Evolutionary conservation across 352 stramenopile species (phyloP).

Genomic region (Pythium biforme): DNA sequence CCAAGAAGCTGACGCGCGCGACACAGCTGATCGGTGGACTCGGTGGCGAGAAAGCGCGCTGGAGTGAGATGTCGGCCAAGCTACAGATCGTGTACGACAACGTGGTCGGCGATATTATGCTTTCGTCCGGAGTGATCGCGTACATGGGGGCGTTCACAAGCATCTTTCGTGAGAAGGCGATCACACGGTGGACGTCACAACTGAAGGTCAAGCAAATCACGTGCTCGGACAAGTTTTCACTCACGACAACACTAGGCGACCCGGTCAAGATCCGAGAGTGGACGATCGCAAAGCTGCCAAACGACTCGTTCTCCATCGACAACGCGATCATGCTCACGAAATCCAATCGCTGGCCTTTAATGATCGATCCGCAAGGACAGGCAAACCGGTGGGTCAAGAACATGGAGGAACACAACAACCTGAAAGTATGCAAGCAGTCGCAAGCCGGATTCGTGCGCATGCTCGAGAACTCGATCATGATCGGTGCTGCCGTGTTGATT

Average conservation of each 20-base stretch:
- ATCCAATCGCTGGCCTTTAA: constrained; percentile 93
- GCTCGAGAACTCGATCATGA: constrained; percentile 95
- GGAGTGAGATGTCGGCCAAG: constrained; percentile 88
- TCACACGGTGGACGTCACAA: constrained; percentile 76
- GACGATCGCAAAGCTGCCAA: constrained; percentile 94
- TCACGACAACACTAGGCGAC: constrained; percentile 90
- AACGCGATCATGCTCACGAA: constrained; percentile 94
- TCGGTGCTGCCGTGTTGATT: constrained; percentile 91
- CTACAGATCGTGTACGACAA: constrained; percentile 89
- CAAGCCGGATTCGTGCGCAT: constrained; percentile 93
- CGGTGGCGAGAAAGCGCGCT: constrained; percentile 92
- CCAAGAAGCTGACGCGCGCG: constrained; percentile 89
- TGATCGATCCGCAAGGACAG: constrained; percentile 96
- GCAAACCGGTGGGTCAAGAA: constrained; percentile 95
- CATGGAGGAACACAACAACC: constrained; percentile 87
- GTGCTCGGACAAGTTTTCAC: constrained; percentile 74
- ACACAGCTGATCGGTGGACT: constrained; percentile 93
- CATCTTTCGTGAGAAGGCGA: constrained; percentile 89
- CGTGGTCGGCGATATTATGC: constrained; percentile 92
- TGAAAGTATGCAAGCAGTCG: constrained; percentile 94
- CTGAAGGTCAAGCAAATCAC: constrained; percentile 70
- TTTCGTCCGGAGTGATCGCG: constrained; percentile 92
- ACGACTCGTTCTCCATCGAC: constrained; percentile 95
- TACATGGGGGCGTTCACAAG: constrained; percentile 94
- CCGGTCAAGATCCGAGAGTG: constrained; percentile 92